Conservation (phyloP, 352 stramenopile species). For the Phytophthora rubi region DNA sequence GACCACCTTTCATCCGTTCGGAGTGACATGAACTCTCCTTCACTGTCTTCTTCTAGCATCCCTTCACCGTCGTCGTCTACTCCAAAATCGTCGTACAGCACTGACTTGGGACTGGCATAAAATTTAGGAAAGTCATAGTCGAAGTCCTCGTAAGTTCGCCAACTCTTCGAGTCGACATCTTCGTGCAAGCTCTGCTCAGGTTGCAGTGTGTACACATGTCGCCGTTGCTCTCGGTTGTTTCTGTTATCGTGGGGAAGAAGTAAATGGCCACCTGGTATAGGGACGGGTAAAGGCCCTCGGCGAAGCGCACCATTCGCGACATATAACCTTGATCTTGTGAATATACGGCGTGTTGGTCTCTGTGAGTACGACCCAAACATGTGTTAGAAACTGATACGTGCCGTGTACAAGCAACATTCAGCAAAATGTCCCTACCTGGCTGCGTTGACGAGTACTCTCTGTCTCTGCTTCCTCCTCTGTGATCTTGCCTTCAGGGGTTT, state of each 20-base stretch:
- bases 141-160: constrained; percentile 36
- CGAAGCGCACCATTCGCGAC: constrained; percentile 31
- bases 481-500: constrained; percentile 19
- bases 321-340: constrained; percentile 31
- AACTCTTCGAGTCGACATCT: constrained; percentile 14
- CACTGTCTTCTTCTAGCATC: constrained; percentile 21
- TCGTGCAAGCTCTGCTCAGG: constrained; percentile 7
- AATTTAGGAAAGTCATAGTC: constrained; percentile 34
- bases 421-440: constrained; percentile 17
- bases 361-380: constrained; percentile 2
- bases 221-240: constrained; percentile 17
- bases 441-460: constrained; percentile 38
- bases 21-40: constrained; percentile 33
- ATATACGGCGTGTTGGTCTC: constrained; percentile 26
- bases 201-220: constrained; percentile 18
- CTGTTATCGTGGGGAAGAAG: constrained; percentile 19
- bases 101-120: constrained; percentile 10
- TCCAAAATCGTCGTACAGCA: constrained; percentile 33
- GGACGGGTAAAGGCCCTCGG: constrained; percentile 30
- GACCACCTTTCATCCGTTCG: constrained; percentile 7
- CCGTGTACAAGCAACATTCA: not conserved
- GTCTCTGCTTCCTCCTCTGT: constrained; percentile 44
- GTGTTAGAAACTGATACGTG: not conserved
- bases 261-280: constrained; percentile 27
- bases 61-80: constrained; percentile 13